These are phyloP conservation scores for Lachancea dasiensis DNA, from an alignment of 805 yeast species.

Conservation along the genomic window DNA sequence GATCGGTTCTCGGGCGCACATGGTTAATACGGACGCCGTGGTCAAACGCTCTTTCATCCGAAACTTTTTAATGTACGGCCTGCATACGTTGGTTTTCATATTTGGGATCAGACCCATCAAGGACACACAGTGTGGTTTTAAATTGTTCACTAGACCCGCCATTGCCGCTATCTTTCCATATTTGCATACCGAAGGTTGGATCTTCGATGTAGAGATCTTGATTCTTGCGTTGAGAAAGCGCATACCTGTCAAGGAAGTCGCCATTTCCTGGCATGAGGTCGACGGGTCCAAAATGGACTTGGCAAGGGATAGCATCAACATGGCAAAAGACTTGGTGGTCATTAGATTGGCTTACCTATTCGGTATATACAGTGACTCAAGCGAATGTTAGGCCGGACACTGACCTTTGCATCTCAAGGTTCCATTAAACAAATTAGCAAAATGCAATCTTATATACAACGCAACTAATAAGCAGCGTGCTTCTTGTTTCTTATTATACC, in stretches of 20 bases:
- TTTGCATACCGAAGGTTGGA: constrained; percentile 98
- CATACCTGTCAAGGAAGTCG: constrained; percentile 66
- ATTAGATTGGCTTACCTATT: constrained; percentile 82
- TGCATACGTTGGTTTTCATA: constrained; percentile 77
- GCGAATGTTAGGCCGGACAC: constrained; percentile 2
- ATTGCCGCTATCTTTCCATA: constrained; percentile 66
- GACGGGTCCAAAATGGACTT: constrained; percentile 91
- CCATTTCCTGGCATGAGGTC: constrained; percentile 96
- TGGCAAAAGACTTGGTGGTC: constrained; percentile 92
- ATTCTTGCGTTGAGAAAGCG: constrained; percentile 69
- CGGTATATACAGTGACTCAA: constrained; percentile 63
- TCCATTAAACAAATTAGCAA: not conserved
- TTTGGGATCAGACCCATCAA: constrained; percentile 84
- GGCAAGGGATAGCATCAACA: constrained; percentile 81
- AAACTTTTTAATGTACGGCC: constrained; percentile 87
- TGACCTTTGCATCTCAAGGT: not conserved
- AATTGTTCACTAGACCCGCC: constrained; percentile 74
- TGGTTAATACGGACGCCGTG: constrained; percentile 93
- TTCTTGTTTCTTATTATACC: constrained; percentile 13
- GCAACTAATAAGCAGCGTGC: not conserved
- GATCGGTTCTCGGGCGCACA: constrained; percentile 92
- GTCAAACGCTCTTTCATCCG: constrained; percentile 87
- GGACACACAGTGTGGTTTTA: constrained; percentile 98
- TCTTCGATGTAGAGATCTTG: constrained; percentile 90
- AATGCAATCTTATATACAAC: not conserved